Base-by-base conservation (phyloP, 208 protist genomes). In the Crithidia mellificae region DNA sequence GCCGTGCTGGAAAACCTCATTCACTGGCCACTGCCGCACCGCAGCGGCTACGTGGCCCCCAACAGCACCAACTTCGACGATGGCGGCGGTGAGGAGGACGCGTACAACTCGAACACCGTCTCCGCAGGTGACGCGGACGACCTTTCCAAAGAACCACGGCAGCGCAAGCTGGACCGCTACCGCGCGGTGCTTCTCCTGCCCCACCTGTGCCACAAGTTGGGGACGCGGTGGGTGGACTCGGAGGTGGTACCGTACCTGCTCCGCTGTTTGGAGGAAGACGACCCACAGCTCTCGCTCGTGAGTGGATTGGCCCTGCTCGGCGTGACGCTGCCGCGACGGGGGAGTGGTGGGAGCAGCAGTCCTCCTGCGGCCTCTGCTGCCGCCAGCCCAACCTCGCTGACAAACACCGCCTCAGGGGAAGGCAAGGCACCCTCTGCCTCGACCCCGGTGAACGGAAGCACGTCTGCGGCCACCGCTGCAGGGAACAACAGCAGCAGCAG, bases 201-300 rank as follows among this genome's bases (percentile, higher is more conserved):
- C 6, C 61, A 72, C 4, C 76, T 94, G 11, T 77, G 72, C n/a
- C 65, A 63, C 14, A 80, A 78, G 69, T 61, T 94, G 22, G 82
- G 84, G 9, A 46, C 57, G 17, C 72, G 77, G 25, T 92, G 89
- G 85, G 67, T 65, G 41, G 51, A 62, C 44, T 58, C 72, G 32
- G 86, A 92, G 73, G 72, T 92, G 29, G 67, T 90, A n/a, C 81
- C 83, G 3, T 95, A 90, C 52, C 56, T 95, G 0, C 59, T 92
- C 34, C 86, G 90, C n/a, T 90, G 87, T 54, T 49, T 84, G 0
- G 81, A 91, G 63, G 90, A 95, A 69, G 86, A 92, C 2, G 90
- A 91, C 52, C 39, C 77, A n/a, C 61, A 80, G 62, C 76, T 95
- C 30, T 67, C 78, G 36, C 80, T 92, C 61, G 77, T 73, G 14